Evolutionary conservation across 2,329 filamentous ascomycete genomes (phyloP), one percentile per base, ranked within the genome.

Genomic region (Botryotinia narcissicola): DNA sequence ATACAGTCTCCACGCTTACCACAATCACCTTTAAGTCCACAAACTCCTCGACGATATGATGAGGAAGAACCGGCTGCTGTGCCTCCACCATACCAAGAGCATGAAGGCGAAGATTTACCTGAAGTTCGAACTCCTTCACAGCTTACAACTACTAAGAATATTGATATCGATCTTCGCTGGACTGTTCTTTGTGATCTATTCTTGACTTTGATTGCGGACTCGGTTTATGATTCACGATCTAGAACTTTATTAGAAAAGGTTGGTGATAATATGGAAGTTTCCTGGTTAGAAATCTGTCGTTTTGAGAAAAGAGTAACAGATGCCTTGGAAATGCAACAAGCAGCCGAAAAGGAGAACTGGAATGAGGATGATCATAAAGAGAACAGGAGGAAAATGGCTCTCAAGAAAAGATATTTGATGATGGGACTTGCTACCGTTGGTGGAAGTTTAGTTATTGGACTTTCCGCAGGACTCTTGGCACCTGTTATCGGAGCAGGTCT

Each of bases 261-360:
- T 1, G 96, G 92, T 51, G 87, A 89, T 70, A 91, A 92, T 75
- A 87, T 99, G 78, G 90, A 93, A 60, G 91, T 99, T 12, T 88
- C 91, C 20, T 97, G 93, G 94, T 86, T 97, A 71, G 96, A 99
- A 77, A 97, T 98, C 73, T 97, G 94, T 82, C 91, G 94, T 57
- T 99, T 99, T 80, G 96, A 99, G 83, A 98, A 98, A 84, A 92
- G 94, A 71, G 94, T 99, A 9, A 98, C 96, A 12, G 96, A 99
- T 82, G 94, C 96, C 1, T 85, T 99, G 35, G 96, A 99, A 82
- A 98, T 99, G 94, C 95, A 98, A 83, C 94, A 98, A 82, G 91
- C 93, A 64, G 93, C 94, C 9, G 92, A 94, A 76, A 97, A 95
- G 79, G 96, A 99, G 83, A 97, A 95, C 76, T 99, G 96, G 96